These are phyloP conservation scores for Colletotrichum sansevieriae DNA, from an alignment of 2,329 filamentous ascomycete species.

Conservation along the genomic window DNA sequence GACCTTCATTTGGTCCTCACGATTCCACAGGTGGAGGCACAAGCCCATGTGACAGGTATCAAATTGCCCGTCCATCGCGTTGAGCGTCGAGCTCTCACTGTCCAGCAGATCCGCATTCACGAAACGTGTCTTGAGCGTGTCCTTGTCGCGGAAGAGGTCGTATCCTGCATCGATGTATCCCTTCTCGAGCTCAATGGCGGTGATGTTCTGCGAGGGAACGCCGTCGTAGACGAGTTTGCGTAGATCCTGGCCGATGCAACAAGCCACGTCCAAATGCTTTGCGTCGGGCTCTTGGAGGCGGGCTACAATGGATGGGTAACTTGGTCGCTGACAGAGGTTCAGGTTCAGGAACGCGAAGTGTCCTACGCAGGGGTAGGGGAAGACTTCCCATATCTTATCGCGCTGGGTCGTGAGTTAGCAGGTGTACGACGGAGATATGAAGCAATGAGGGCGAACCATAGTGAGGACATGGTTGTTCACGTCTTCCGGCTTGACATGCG, in stretches of 20 bases:
- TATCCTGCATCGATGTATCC: slow-evolving; percentile 45
- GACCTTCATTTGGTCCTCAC: slow-evolving; percentile 42
- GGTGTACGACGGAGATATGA: too few relatives aligned
- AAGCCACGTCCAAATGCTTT: slow-evolving; percentile 47
- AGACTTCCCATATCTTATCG: slow-evolving; percentile 39
- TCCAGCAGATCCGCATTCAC: slow-evolving; percentile 44
- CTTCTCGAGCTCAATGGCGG: slow-evolving; percentile 45
- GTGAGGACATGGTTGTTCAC: slow-evolving; percentile 28
- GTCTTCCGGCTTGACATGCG: slow-evolving; percentile 21
- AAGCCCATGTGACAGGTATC: slow-evolving; percentile 46
- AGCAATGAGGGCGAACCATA: slow-evolving; percentile 14
- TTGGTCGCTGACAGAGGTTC: slow-evolving; percentile 20
- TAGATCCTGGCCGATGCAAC: slow-evolving; percentile 49
- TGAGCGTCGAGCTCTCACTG: slow-evolving; percentile 40
- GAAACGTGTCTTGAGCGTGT: slow-evolving; percentile 43
- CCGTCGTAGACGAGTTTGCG: slow-evolving; percentile 46
- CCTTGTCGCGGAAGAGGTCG: slow-evolving; percentile 46
- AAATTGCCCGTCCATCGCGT: slow-evolving; percentile 37
- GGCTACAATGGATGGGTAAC: slow-evolving; percentile 41
- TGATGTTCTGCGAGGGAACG: slow-evolving; percentile 42
- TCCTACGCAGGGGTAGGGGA: slow-evolving; percentile 42
- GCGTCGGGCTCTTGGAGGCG: slow-evolving; percentile 36
- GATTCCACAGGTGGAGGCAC: slow-evolving; percentile 46
- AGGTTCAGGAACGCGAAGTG: slow-evolving; percentile 41
- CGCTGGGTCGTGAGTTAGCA: not conserved